These are phyloP conservation scores for Fusarium virguliforme DNA, from an alignment of 2,329 filamentous ascomycete species.

Conservation along the genomic window DNA sequence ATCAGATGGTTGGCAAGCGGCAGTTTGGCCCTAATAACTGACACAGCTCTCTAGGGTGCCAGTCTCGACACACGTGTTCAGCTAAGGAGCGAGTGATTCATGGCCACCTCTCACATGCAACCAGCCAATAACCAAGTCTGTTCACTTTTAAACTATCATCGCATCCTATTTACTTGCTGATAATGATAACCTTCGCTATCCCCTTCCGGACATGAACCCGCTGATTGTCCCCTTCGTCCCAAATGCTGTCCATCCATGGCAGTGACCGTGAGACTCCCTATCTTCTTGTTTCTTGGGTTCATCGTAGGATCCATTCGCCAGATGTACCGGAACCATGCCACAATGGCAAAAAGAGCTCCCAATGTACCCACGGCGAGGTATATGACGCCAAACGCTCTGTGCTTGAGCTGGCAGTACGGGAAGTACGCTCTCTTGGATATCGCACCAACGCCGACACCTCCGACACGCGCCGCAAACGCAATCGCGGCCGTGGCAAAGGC, in stretches of 20 bases:
- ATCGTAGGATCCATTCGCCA: not conserved
- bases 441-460: not conserved
- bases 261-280: not conserved
- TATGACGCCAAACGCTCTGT: not conserved
- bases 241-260: not conserved
- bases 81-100: too few species aligned
- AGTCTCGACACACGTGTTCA: too few species aligned
- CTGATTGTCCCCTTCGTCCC: not conserved
- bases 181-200: not conserved
- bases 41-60: too few species aligned
- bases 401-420: not conserved
- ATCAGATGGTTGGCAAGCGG: too few species aligned
- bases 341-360: not conserved
- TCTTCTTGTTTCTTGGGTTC: not conserved
- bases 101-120: too few species aligned
- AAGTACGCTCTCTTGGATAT: not conserved
- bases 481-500: not conserved
- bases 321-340: constrained; percentile 5
- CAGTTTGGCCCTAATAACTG: too few species aligned
- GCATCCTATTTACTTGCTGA: not conserved
- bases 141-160: not conserved
- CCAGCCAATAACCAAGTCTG: not conserved
- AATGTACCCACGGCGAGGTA: not conserved
- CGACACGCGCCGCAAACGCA: not conserved
- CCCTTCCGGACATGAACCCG: not conserved